These are phyloP conservation scores for Tetradesmus lagerheimii DNA, from an alignment of 139 green algal genomes.

Conservation along the genomic window DNA sequence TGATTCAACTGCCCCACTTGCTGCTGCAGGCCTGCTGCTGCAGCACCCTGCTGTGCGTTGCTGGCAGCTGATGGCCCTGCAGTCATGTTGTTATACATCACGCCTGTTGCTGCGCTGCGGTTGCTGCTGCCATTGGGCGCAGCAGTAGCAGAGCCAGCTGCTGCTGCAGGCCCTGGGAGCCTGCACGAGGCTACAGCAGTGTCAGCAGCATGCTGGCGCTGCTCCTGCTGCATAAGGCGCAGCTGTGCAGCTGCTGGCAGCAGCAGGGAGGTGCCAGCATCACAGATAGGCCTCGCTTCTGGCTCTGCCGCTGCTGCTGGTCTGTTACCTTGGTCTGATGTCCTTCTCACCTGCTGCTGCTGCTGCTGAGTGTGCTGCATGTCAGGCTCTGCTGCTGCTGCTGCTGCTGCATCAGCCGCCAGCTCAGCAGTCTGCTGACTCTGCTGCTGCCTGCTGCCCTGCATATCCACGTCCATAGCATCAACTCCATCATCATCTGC, in stretches of 20 bases:
- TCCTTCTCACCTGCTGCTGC: not conserved
- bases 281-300: not conserved
- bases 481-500: not conserved
- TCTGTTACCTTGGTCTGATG: not conserved
- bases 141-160: not conserved
- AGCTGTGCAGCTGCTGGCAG: not conserved
- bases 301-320: conserved; percentile 13
- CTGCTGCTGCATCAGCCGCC: not conserved
- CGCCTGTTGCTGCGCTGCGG: not conserved
- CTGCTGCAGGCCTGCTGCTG: conserved; percentile 9
- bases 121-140: no score
- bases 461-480: not conserved
- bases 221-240: not conserved
- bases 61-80: not conserved
- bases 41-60: not conserved
- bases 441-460: not conserved
- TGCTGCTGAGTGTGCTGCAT: not conserved
- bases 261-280: conserved; percentile 24
- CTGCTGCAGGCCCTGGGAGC: not conserved
- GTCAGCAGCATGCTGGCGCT: not conserved
- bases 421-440: not conserved
- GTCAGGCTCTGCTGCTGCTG: not conserved
- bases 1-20: not conserved
- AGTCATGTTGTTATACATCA: not conserved
- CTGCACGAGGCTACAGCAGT: not conserved